Percentiles rank a stretch among this genome's conserved stretches.
These are phyloP conservation scores for Fusarium scirpi DNA, from an alignment of 2,329 filamentous ascomycete species.

Conservation along the genomic window DNA sequence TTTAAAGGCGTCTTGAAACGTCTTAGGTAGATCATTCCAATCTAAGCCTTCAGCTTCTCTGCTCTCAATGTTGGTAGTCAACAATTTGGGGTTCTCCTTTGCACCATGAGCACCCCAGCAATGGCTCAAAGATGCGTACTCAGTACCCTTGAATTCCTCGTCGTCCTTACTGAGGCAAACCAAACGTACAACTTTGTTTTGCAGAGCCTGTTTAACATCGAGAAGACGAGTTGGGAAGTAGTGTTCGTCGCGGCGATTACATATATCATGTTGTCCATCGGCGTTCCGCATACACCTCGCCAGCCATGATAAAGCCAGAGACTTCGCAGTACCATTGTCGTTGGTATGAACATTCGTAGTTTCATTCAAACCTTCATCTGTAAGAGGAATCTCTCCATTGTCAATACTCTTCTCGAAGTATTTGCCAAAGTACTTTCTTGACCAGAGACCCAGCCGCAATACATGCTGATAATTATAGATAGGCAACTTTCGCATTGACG, in stretches of 20 bases:
- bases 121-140: not conserved
- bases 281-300: not conserved
- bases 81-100: not conserved
- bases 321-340: not conserved
- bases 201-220: not conserved
- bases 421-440: not conserved
- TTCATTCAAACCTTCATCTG: too few relatives aligned
- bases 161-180: not conserved
- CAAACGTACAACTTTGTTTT: not conserved
- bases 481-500: not conserved
- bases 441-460: not conserved
- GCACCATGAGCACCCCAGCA: not conserved
- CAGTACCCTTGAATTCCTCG: fast-evolving
- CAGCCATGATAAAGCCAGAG: not conserved
- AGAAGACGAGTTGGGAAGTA: not conserved
- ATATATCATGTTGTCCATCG: not conserved
- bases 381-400: too few relatives aligned
- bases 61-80: not conserved
- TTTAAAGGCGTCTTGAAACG: not conserved
- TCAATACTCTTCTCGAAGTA: not conserved
- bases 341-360: not conserved
- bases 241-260: not conserved
- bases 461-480: conserved; percentile 7
- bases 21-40: not conserved
- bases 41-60: not conserved